Evolutionary conservation across 768 basidiomycete genomes (phyloP).

Genomic region (Agrocybe praecox): DNA sequence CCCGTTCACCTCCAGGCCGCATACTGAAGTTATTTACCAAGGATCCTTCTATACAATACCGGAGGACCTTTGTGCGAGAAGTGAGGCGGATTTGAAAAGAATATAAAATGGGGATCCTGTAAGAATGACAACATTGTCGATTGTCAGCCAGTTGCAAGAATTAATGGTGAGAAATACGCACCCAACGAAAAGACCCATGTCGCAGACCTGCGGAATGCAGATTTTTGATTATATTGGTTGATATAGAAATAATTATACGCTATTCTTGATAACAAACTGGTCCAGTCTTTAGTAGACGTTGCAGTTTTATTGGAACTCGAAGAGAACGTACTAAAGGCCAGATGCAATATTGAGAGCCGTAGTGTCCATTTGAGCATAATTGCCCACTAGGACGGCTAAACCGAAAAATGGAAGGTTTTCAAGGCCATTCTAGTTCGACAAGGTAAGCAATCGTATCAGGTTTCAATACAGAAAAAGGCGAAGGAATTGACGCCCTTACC

Average conservation of each 20-base stretch:
- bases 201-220: conserved; percentile 12
- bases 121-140: neutral
- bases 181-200: conserved; percentile 12
- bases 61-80: neutral
- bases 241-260: conserved; percentile 24
- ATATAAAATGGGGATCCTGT: conserved; percentile 19
- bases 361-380: conserved; percentile 23
- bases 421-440: conserved; percentile 19
- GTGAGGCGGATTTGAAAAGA: conserved; percentile 7
- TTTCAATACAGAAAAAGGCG: too few relatives aligned
- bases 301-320: neutral
- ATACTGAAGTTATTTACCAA: too few relatives aligned
- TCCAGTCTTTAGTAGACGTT: neutral
- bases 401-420: conserved; percentile 25
- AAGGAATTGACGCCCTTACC: conserved; percentile 21
- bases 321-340: conserved; percentile 25
- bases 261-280: conserved; percentile 14
- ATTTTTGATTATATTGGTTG: conserved; percentile 15
- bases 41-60: too few relatives aligned
- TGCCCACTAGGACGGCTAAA: conserved; percentile 21
- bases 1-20: neutral
- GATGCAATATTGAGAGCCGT: conserved; percentile 27
- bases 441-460: too few relatives aligned
- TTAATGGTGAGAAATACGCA: neutral
- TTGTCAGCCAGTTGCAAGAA: too few relatives aligned